Evolutionary conservation across 176 grass and related monocot species (phyloP).

Genomic region (Rhynchospora breviuscula): DNA sequence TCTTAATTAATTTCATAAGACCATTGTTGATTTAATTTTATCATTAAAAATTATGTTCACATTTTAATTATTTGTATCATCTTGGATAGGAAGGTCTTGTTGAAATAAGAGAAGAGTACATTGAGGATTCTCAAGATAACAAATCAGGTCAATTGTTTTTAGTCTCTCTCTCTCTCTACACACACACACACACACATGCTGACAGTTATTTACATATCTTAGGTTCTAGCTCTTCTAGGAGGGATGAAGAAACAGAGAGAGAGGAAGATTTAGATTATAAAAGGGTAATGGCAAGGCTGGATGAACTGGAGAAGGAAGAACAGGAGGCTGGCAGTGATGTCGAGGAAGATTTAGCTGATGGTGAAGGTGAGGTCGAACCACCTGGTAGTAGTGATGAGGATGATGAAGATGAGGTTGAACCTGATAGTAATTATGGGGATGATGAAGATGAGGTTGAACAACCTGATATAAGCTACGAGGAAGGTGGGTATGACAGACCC

Average conservation of each 20-base stretch:
- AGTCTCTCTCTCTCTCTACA: slow-evolving; percentile 14
- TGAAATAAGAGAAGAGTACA: slow-evolving; percentile 96
- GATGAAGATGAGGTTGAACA: too few relatives aligned
- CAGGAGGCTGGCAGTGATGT: slow-evolving; percentile 49
- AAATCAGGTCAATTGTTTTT: slow-evolving; percentile 30
- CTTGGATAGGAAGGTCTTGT: slow-evolving; percentile 73
- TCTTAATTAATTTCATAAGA: neutral
- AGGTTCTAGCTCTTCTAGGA: slow-evolving; percentile 36
- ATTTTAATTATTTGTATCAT: slow-evolving; percentile 21
- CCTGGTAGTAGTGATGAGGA: slow-evolving; percentile 33
- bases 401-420: neutral
- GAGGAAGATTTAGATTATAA: slow-evolving; percentile 58
- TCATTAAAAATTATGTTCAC: neutral
- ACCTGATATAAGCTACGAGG: too few relatives aligned
- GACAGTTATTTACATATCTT: slow-evolving; percentile 15
- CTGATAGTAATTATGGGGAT: too few relatives aligned
- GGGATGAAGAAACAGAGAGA: slow-evolving; percentile 22
- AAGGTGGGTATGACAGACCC: too few relatives aligned
- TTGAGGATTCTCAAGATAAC: slow-evolving; percentile 42
- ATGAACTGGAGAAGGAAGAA: slow-evolving; percentile 76
- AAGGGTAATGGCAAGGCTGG: slow-evolving; percentile 66
- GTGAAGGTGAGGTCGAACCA: slow-evolving; percentile 12
- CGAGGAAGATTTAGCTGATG: slow-evolving; percentile 18
- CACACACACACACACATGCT: neutral
- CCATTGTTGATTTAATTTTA: slow-evolving; percentile 2